A percentile compares a stretch with the other conserved stretches of the same genome.
Evolutionary conservation across 352 stramenopile species (phyloP).

Genomic region (Phytophthora pseudosyringae): DNA sequence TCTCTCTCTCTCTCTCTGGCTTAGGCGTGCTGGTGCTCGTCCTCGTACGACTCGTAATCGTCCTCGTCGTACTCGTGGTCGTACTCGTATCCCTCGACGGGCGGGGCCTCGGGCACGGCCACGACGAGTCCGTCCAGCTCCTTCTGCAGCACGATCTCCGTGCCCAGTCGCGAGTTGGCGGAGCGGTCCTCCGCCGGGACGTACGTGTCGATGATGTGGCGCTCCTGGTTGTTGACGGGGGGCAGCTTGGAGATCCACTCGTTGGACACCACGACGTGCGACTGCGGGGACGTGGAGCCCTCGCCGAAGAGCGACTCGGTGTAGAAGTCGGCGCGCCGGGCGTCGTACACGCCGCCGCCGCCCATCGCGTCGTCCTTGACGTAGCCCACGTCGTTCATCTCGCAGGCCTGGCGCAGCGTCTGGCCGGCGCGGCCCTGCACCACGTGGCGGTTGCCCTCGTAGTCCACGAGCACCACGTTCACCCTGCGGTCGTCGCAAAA

Average conservation of each 20-base stretch:
- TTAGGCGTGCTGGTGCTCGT: constrained; percentile 61
- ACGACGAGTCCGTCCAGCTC: constrained; percentile 89
- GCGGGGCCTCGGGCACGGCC: constrained; percentile 83
- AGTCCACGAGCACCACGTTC: constrained; percentile 88
- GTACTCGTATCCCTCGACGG: constrained; percentile 87
- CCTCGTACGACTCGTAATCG: constrained; percentile 75
- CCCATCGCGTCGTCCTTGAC: constrained; percentile 90
- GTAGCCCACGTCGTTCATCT: constrained; percentile 75
- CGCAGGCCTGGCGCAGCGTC: constrained; percentile 83
- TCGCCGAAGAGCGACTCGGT: constrained; percentile 91
- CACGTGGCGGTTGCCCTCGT: constrained; percentile 87
- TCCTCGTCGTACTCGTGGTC: constrained; percentile 89
- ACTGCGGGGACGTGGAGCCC: constrained; percentile 80
- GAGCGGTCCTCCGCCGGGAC: constrained; percentile 83
- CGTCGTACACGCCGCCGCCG: constrained; percentile 74
- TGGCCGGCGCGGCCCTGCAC: constrained; percentile 82
- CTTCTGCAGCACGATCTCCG: constrained; percentile 88
- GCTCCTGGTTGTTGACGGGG: constrained; percentile 70
- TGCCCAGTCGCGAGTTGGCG: constrained; percentile 84
- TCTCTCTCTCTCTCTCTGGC: neutral
- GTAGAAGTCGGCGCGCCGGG: constrained; percentile 78
- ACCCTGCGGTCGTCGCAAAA: constrained; percentile 44
- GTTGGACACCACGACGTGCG: constrained; percentile 89
- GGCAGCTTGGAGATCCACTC: constrained; percentile 88
- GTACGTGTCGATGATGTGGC: constrained; percentile 80